These are phyloP conservation scores for Rhodotorula sp. DNA, from an alignment of 1,284 basidiomycete genomes.

Conservation along the genomic window DNA sequence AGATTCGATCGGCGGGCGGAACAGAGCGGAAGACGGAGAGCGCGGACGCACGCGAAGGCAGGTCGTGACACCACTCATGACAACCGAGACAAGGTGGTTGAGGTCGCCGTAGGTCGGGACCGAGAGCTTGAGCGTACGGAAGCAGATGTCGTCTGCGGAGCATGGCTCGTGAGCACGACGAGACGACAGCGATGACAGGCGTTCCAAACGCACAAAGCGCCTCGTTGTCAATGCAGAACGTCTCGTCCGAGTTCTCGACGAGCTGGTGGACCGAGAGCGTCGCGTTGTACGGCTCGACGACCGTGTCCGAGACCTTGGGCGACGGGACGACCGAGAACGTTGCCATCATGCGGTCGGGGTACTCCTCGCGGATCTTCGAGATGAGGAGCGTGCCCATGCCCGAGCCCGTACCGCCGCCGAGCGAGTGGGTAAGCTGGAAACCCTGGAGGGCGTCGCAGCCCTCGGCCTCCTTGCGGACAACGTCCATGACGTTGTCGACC, in stretches of 20 bases:
- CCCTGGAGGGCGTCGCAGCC: conserved; percentile 60
- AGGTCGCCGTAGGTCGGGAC: conserved; percentile 95
- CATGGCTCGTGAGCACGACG: too few relatives aligned
- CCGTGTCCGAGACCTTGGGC: conserved; percentile 57
- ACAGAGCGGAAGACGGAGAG: conserved; percentile 32
- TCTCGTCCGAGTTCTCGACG: conserved; percentile 65
- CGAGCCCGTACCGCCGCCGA: conserved; percentile 63
- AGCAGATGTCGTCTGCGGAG: conserved; percentile 81
- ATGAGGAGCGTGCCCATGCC: conserved; percentile 65
- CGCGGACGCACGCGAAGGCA: conserved; percentile 64
- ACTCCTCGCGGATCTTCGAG: conserved; percentile 62
- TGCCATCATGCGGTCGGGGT: conserved; percentile 65
- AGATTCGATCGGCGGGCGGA: background rate
- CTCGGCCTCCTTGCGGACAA: conserved; percentile 63
- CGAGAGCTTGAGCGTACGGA: conserved; percentile 90
- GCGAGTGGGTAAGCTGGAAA: conserved; percentile 65
- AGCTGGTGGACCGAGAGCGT: conserved; percentile 64
- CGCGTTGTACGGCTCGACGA: conserved; percentile 66
- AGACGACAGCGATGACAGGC: background rate
- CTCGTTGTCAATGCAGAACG: conserved; percentile 84
- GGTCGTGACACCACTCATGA: conserved; percentile 97
- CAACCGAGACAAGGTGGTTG: conserved; percentile 94
- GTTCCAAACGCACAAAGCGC: conserved; percentile 62
- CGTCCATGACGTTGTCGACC: conserved; percentile 78
- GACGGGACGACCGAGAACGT: conserved; percentile 65